Evolutionary conservation across 2,329 filamentous ascomycete genomes (phyloP).

Genomic region (Massarina eburnea): DNA sequence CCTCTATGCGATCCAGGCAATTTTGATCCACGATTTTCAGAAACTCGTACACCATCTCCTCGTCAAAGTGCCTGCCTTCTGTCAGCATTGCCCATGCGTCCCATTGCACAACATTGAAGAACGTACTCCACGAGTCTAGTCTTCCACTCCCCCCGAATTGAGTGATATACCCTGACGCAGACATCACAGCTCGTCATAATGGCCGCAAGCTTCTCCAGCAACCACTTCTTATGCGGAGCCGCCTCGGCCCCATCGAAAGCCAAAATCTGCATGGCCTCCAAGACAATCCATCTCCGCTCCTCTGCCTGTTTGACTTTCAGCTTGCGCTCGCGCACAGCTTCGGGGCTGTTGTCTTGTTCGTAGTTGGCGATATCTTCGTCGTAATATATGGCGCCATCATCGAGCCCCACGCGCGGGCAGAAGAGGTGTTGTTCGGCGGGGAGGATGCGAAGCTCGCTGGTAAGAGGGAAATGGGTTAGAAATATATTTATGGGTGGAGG

Average conservation of each 20-base stretch:
- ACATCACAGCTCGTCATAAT: conserved; percentile 53
- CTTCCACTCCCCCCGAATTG: conserved; percentile 45
- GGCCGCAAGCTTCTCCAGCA: conserved; percentile 42
- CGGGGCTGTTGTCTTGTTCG: conserved; percentile 30
- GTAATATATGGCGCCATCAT: conserved; percentile 43
- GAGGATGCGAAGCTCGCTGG: conserved; percentile 41
- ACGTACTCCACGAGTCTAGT: conserved; percentile 42
- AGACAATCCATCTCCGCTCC: conserved; percentile 43
- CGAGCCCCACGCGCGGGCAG: conserved; percentile 46
- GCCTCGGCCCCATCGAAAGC: conserved; percentile 53
- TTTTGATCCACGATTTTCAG: conserved; percentile 49
- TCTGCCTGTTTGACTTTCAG: conserved; percentile 42
- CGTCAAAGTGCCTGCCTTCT: conserved; percentile 41
- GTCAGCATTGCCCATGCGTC: conserved; percentile 11
- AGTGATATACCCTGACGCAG: conserved; percentile 53
- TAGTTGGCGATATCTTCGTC: conserved; percentile 47
- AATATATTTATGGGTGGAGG: not conserved
- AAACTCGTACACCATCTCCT: conserved; percentile 49
- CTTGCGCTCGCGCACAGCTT: conserved; percentile 30
- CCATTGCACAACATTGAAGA: too few species aligned
- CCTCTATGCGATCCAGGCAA: conserved; percentile 48
- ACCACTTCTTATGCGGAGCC: conserved; percentile 44
- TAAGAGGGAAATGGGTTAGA: conserved; percentile 14
- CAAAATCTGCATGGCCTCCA: conserved; percentile 49
- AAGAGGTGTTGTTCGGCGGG: conserved; percentile 50